phyloP scores from a whole-genome alignment of 2,329 filamentous ascomycete species.

The Aspergillus sp. region DNA sequence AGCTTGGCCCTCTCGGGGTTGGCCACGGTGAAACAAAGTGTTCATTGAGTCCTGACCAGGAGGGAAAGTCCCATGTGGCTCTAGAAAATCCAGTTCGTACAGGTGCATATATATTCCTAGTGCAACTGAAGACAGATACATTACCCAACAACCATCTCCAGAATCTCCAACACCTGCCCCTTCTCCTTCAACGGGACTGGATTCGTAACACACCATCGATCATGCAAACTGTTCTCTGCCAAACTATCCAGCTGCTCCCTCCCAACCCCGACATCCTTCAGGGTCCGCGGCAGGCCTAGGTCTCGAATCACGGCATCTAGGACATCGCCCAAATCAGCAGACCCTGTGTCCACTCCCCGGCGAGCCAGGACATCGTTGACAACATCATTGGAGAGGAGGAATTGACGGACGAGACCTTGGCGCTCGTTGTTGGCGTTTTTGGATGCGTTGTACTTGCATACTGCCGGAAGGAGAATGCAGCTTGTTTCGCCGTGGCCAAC shows the following conservation, averaged over 20 bases:
- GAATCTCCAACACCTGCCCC: constrained; percentile 45
- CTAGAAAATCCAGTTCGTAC: too few relatives aligned
- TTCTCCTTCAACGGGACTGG: constrained; percentile 42
- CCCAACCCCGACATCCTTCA: constrained; percentile 46
- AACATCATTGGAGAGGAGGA: constrained; percentile 33
- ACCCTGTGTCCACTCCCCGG: constrained; percentile 18
- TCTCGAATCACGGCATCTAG: constrained; percentile 45
- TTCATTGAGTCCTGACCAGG: too few relatives aligned
- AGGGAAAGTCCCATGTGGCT: too few relatives aligned
- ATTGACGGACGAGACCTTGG: constrained; percentile 34
- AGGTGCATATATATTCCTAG: too few relatives aligned
- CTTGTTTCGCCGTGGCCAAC: constrained; percentile 55
- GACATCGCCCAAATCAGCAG: constrained; percentile 43
- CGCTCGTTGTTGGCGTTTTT: constrained; percentile 36
- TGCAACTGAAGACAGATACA: not conserved
- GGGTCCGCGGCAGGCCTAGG: constrained; percentile 47
- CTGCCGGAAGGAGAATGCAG: constrained; percentile 48
- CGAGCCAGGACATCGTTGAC: constrained; percentile 30
- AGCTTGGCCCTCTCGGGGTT: constrained; percentile 48
- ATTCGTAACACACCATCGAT: constrained; percentile 46
- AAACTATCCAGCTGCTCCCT: constrained; percentile 42
- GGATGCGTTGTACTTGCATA: constrained; percentile 48
- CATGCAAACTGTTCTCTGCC: constrained; percentile 43
- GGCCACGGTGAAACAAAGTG: constrained; percentile 55
- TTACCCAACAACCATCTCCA: constrained; percentile 33